Percentiles rank a stretch among this genome's conserved stretches.
Evolutionary conservation across 1,284 basidiomycete genomes (phyloP).

Genomic region (Grifola frondosa): DNA sequence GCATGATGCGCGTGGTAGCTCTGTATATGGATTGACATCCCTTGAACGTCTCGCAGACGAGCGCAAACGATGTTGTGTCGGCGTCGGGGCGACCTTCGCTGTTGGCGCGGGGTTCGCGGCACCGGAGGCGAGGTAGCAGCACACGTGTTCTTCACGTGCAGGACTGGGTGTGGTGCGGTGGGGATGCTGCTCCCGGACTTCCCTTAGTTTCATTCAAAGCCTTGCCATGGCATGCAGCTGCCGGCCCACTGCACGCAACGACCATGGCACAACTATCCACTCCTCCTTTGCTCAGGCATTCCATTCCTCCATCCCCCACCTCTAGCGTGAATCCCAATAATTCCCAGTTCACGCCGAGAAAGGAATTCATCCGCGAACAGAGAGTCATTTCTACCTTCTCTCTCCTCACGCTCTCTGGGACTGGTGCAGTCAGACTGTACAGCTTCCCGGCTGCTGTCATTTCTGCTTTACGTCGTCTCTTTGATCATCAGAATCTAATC

Average conservation of each 20-base stretch:
- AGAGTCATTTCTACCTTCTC: slow-evolving; percentile 59
- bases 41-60: too few relatives aligned
- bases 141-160: too few relatives aligned
- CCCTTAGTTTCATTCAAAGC: slow-evolving; percentile 2
- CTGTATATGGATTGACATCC: too few relatives aligned
- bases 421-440: slow-evolving; percentile 64
- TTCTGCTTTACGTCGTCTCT: slow-evolving; percentile 49
- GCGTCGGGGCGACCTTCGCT: too few relatives aligned
- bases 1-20: too few relatives aligned
- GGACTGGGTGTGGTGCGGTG: too few relatives aligned
- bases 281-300: slow-evolving; percentile 26
- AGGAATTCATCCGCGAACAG: slow-evolving; percentile 66
- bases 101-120: too few relatives aligned
- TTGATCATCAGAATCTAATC: slow-evolving; percentile 49
- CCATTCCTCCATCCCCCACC: slow-evolving; percentile 13
- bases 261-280: slow-evolving; percentile 26
- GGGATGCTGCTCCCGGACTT: too few relatives aligned
- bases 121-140: too few relatives aligned
- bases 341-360: slow-evolving; percentile 56
- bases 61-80: too few relatives aligned
- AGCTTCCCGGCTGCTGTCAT: slow-evolving; percentile 59
- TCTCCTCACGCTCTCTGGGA: slow-evolving; percentile 63
- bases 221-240: slow-evolving; percentile 14
- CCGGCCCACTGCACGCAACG: slow-evolving; percentile 22
- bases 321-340: slow-evolving; percentile 20